Evolutionary conservation across 2,329 filamentous ascomycete genomes (phyloP), one percentile per base, ranked within the genome.

Genomic region (Davidsoniella virescens): DNA sequence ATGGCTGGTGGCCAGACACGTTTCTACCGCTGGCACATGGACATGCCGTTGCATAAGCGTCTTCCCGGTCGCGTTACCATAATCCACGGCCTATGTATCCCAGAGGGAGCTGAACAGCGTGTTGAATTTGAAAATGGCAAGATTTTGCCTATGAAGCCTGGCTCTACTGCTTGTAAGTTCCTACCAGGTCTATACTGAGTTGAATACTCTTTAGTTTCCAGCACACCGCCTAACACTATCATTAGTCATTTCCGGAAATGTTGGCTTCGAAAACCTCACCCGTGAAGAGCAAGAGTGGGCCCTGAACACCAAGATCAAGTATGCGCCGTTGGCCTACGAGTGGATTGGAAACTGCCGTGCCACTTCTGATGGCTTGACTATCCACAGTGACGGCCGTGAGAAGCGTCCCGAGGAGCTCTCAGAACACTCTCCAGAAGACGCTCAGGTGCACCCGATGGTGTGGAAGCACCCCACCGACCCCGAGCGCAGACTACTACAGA

Each of bases 11-110:
- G 51, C 37, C 42, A 53, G 16, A 53, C 51, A 25, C 51, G 51
- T 16, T 53, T 53, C 23, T 53, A 53, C 18, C 47, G 51, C 7
- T 53, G 51, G 51, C 51, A 53, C 20, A 49, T 53, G 47, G 51
- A 53, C 16, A 53, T 53, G 51, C 51, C 51, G 8, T 20, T 53
- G 2, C 51, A 53, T 43, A 47, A 47, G 16, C 51, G 47, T 14
- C 44, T 53, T 16, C 51, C 51, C 3, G 51, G 51, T 43, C 51
- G 51, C 26, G 51, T 53, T 17, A 53, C 51, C 17, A 23, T 53
- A 16, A 53, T 53, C 23, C 51, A 53, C 9, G 51, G 51, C 17
- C 47, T 53, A 4, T 36, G 49, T 16, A 53, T 53, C 16, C 51
- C 51, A 10, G 42, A 53, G 16, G 44, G 47, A 8, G 10, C 20